A percentile compares a stretch with the other conserved stretches of the same genome.
Evolutionary conservation across 202 grass and related monocot species (phyloP).

Genomic region (Saccharum hybrid): DNA sequence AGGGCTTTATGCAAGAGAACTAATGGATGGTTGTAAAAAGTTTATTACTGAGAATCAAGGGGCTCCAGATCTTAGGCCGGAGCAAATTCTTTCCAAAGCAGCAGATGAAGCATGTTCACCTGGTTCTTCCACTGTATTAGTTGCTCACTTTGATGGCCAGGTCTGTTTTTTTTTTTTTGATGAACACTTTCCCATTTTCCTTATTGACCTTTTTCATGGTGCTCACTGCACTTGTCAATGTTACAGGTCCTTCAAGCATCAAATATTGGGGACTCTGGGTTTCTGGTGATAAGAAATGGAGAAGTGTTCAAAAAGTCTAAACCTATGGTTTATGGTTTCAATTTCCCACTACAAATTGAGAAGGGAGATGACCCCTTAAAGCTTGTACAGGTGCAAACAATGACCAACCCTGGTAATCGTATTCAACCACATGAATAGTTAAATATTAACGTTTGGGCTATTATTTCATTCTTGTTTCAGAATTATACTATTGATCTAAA

Average conservation of each 20-base stretch:
- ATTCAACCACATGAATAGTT: neutral
- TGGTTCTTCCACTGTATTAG: constrained; percentile 89
- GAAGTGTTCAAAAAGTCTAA: constrained; percentile 66
- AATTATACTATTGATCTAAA: constrained; percentile 72
- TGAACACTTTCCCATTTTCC: neutral
- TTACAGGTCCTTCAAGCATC: constrained; percentile 73
- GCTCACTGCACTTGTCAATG: neutral
- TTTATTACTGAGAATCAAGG: constrained; percentile 49
- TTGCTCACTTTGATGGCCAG: constrained; percentile 93
- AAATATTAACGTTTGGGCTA: neutral
- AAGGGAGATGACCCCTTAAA: constrained; percentile 81
- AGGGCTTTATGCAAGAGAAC: constrained; percentile 80
- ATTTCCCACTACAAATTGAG: constrained; percentile 94
- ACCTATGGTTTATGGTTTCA: constrained; percentile 95
- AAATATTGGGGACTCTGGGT: constrained; percentile 96
- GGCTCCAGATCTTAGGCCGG: constrained; percentile 49
- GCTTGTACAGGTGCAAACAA: constrained; percentile 60
- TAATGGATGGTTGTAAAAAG: constrained; percentile 78
- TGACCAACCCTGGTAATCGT: neutral
- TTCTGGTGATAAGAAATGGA: constrained; percentile 89
- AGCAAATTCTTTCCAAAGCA: constrained; percentile 68
- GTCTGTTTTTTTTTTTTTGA: constrained; percentile 37
- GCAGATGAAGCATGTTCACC: constrained; percentile 72
- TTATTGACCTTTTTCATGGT: neutral
- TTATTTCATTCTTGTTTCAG: constrained; percentile 42